Conservation (phyloP, 495 filamentous ascomycete species). For the Daldinia bambusicola region DNA sequence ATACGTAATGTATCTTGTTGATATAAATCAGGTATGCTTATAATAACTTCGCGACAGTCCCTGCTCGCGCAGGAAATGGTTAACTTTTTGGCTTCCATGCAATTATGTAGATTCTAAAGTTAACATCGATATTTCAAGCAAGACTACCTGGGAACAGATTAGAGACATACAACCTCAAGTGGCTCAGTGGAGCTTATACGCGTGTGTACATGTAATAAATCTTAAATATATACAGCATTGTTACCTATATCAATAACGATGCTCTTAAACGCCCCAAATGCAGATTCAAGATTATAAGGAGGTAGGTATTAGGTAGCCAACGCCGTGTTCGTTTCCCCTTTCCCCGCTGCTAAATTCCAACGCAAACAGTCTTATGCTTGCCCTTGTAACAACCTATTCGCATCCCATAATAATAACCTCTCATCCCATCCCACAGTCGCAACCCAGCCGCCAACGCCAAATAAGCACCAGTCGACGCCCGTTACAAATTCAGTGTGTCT, state of each 20-base stretch:
- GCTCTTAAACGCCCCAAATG: constrained; percentile 47
- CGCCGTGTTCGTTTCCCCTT: not conserved
- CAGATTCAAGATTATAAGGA: constrained; percentile 24
- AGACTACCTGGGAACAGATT: not conserved
- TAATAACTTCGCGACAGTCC: too few species aligned
- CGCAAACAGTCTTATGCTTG: constrained; percentile 12
- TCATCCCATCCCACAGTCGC: constrained; percentile 96
- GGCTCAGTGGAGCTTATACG: not conserved
- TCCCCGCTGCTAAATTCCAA: not conserved
- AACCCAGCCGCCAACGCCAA: constrained; percentile 94
- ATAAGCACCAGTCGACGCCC: constrained; percentile 98
- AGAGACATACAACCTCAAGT: not conserved
- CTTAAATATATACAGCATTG: constrained; percentile 9
- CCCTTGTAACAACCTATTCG: constrained; percentile 58
- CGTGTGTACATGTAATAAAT: not conserved
- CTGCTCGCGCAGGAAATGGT: too few species aligned
- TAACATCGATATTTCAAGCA: too few species aligned
- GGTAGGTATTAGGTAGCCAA: not conserved
- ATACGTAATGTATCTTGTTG: too few species aligned
- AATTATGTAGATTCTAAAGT: too few species aligned
- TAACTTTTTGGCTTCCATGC: too few species aligned
- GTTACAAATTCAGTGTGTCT: constrained; percentile 95
- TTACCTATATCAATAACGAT: not conserved
- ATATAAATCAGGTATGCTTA: too few species aligned
- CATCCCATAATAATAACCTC: constrained; percentile 90